Evolutionary conservation across 441 rosid genomes (phyloP), one percentile per base, ranked within the genome.

Genomic region (Hura crepitans): DNA sequence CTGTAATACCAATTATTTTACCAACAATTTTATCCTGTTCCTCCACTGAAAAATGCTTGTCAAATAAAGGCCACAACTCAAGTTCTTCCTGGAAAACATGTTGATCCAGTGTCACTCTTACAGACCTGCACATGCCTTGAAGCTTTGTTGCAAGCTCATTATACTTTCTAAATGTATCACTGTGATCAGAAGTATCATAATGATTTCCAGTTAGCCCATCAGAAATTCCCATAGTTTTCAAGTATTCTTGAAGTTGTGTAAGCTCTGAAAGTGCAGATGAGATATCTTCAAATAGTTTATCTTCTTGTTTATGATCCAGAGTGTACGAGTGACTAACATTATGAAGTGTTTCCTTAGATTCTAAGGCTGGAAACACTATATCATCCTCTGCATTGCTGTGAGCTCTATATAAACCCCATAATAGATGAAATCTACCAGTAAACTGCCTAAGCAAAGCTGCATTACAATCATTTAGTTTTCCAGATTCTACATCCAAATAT

Each of bases 321-420:
- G 91, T 89, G 77, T 89, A 89, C 5, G 96, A 89, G 74, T 89
- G 96, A 74, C 96, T 89, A 46, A 89, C 96, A 61, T 89, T 89
- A 79, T 86, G 92, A 68, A 89, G 92, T 70, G 92, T 74, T 81
- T 89, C 96, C 75, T 77, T 89, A 57, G 96, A 85, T 72, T 89
- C 96, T 79, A 89, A 73, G 53, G 89, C 96, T n/a, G 96, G 96
- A 70, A 89, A 89, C 59, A 89, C 92, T 68, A 89, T 89, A 75
- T 87, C 96, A 80, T 89, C 96, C 76, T 89, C 96, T 2, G 96
- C 96, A 77, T 89, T 89, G 71, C 96, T 89, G 62, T 89, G 96
- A 66, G 96, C 96, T 79, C 87, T 85, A 70, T 89, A 89, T 63
- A 89, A 81, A 71, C 87, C 93, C 91, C 87, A 83, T 71, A 89